phyloP scores from a whole-genome alignment of 192 early-diverging fungal species.

The Mortierella alpina region DNA sequence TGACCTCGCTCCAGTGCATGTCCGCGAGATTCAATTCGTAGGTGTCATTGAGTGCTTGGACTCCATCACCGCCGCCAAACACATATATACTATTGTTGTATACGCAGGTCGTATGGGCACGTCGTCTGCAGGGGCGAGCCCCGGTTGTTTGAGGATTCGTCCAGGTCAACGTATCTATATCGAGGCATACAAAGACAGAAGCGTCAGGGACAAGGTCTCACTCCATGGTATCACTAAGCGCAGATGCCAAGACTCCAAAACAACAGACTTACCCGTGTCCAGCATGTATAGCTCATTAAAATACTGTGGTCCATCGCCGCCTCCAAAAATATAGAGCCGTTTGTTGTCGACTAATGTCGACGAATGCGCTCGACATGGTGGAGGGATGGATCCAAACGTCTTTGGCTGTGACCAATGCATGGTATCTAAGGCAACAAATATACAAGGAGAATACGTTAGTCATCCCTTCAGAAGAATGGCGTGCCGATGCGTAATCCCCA shows the following conservation, averaged over 20 bases:
- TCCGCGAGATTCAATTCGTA: conserved; percentile 62
- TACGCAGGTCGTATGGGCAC: conserved; percentile 86
- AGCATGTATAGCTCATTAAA: conserved; percentile 85
- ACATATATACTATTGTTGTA: conserved; percentile 81
- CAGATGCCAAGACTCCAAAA: background rate
- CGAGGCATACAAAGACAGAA: background rate
- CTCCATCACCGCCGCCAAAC: conserved; percentile 90
- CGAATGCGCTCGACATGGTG: conserved; percentile 86
- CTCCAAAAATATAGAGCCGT: conserved; percentile 82
- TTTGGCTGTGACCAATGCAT: conserved; percentile 82
- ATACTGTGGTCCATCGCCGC: conserved; percentile 87
- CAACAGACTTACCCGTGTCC: conserved; percentile 67
- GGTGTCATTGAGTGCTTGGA: conserved; percentile 81
- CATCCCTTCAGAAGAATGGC: background rate
- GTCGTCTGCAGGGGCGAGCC: conserved; percentile 68
- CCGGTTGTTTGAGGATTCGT: conserved; percentile 69
- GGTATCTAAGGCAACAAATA: conserved; percentile 63
- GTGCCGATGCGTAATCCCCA: background rate
- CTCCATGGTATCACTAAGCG: background rate
- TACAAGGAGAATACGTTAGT: background rate
- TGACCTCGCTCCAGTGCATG: conserved; percentile 69
- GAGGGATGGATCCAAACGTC: conserved; percentile 75
- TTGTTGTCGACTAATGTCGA: conserved; percentile 71
- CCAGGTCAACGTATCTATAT: conserved; percentile 74
- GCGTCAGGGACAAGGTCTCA: background rate